Conservation (phyloP, 2,329 filamentous ascomycete genomes). For the Fusarium domesticum region DNA sequence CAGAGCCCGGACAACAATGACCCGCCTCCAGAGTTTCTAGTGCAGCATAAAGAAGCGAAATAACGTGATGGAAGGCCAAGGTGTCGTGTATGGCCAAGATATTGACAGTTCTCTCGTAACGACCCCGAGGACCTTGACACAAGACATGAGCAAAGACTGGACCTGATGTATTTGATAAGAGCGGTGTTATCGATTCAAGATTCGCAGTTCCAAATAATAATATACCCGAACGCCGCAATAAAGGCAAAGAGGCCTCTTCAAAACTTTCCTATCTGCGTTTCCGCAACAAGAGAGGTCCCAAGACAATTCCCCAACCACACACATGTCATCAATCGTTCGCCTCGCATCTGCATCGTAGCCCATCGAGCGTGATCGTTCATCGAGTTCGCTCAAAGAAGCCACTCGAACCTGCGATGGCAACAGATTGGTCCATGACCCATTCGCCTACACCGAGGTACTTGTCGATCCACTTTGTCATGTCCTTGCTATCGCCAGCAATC, state of each 20-base stretch:
- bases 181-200: slow-evolving; percentile 23
- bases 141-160: not conserved
- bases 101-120: not conserved
- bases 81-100: too few species aligned
- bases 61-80: not conserved
- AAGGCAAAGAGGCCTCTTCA: slow-evolving; percentile 3
- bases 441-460: slow-evolving; percentile 93
- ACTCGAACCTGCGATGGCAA: slow-evolving; percentile 84
- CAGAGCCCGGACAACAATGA: slow-evolving; percentile 43
- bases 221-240: slow-evolving; percentile 27
- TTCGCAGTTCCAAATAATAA: slow-evolving; percentile 22
- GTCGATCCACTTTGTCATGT: slow-evolving; percentile 83
- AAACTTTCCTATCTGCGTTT: not conserved
- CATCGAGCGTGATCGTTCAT: slow-evolving; percentile 40
- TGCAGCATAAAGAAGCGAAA: slow-evolving; percentile 37
- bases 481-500: slow-evolving; percentile 74
- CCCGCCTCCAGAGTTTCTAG: slow-evolving; percentile 51
- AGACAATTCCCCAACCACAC: not conserved
- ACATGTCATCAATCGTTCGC: slow-evolving; percentile 13
- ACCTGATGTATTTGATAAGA: slow-evolving; percentile 9
- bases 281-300: not conserved
- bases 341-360: not conserved
- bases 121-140: not conserved
- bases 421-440: slow-evolving; percentile 97
- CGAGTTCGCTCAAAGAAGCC: slow-evolving; percentile 89